Evolutionary conservation across 179 eudicot species (phyloP).

Genomic region (Spergularia azorica): DNA sequence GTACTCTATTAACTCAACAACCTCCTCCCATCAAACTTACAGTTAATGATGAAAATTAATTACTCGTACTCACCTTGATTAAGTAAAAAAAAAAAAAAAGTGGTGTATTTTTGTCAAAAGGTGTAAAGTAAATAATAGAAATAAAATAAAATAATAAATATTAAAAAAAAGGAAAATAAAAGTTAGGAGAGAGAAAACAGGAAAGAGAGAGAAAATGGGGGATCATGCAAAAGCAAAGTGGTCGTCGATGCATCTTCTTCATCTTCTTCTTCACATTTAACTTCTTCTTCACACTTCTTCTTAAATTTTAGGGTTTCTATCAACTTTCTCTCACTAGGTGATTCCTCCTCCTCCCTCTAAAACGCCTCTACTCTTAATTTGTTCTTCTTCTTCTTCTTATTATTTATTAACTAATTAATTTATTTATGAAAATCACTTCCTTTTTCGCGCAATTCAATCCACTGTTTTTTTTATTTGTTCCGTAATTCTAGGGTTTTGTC

Average conservation of each 20-base stretch:
- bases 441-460: constrained; percentile 5
- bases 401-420: not conserved
- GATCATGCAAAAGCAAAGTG: constrained; percentile 41
- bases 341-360: not conserved
- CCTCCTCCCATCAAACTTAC: too few species aligned
- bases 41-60: too few species aligned
- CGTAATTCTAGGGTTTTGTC: constrained; percentile 28
- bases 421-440: not conserved
- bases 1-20: too few species aligned
- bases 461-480: not conserved
- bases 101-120: too few species aligned
- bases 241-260: constrained; percentile 32
- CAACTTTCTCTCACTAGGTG: constrained; percentile 24
- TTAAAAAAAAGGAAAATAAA: not conserved
- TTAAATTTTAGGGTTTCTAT: not conserved
- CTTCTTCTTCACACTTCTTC: constrained; percentile 19
- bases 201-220: constrained; percentile 25
- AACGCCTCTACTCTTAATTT: too few species aligned
- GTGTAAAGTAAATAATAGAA: too few species aligned
- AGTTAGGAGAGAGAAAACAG: constrained; percentile 16
- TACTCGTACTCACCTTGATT: too few species aligned
- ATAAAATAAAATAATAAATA: too few species aligned
- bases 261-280: constrained; percentile 19
- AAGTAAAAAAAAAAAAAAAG: too few species aligned
- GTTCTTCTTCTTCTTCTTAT: too few species aligned